phyloP scores from a whole-genome alignment of 805 yeast genomes.

The Candida morakotiae region DNA sequence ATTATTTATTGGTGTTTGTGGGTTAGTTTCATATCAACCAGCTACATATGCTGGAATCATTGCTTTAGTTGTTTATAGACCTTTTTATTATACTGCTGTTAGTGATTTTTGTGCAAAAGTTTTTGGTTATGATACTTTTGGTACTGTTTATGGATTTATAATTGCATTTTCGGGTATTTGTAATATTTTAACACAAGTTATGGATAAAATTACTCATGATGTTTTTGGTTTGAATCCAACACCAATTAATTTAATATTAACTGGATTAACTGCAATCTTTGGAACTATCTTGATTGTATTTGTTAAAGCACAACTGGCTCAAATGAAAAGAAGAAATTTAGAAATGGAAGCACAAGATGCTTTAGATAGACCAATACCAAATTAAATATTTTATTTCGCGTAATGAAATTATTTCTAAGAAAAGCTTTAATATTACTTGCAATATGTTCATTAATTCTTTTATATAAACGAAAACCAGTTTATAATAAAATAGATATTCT shows the following conservation, averaged over 20 bases:
- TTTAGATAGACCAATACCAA: conserved; percentile 42
- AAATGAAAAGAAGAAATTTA: conserved; percentile 46
- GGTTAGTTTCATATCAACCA: conserved; percentile 52
- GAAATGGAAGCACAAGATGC: conserved; percentile 66
- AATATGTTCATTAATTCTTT: neutral
- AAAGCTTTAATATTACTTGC: neutral
- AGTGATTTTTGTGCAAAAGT: conserved; percentile 91
- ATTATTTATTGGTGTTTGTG: conserved; percentile 63
- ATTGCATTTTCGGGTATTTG: conserved; percentile 80
- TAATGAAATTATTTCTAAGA: conserved; percentile 4
- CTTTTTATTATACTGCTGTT: conserved; percentile 88
- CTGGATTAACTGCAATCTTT: conserved; percentile 49
- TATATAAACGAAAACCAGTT: neutral
- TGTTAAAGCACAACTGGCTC: conserved; percentile 38
- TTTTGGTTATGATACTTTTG: conserved; percentile 89
- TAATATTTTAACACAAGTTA: conserved; percentile 64
- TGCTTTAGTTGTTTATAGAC: conserved; percentile 76
- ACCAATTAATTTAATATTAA: conserved; percentile 64
- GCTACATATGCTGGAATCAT: conserved; percentile 68
- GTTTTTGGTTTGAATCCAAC: conserved; percentile 69
- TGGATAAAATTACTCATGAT: conserved; percentile 71
- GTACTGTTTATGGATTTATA: conserved; percentile 84
- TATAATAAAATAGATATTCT: neutral
- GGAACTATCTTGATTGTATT: conserved; percentile 43
- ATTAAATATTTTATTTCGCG: neutral